Percentiles rank a stretch among this genome's conserved stretches.
phyloP scores from a whole-genome alignment of 495 filamentous ascomycete genomes.

The Neurospora sp. region DNA sequence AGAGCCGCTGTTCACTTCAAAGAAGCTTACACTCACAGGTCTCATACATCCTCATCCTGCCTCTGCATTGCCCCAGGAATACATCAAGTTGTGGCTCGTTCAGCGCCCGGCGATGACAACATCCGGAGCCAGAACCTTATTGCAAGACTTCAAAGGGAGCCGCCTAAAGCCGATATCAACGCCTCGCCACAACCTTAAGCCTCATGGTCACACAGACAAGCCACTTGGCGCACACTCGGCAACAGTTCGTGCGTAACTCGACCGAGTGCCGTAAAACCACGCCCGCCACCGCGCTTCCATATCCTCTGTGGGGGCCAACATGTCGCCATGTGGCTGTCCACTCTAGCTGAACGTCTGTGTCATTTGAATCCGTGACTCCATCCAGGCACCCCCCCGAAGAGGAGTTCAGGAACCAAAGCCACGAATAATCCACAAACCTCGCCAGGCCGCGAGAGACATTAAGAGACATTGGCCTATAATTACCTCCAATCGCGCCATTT shows the following conservation, averaged over 20 bases:
- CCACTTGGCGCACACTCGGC: background rate
- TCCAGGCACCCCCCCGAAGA: background rate
- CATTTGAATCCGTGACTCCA: background rate
- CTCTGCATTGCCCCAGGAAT: background rate
- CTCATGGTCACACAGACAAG: background rate
- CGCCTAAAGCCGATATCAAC: background rate
- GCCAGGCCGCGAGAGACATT: background rate
- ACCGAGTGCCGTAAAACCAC: background rate
- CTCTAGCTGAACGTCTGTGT: background rate
- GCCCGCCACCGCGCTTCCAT: background rate
- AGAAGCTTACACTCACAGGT: background rate
- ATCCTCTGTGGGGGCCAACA: background rate
- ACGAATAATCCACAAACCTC: background rate
- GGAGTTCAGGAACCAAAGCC: background rate
- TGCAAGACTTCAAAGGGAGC: background rate
- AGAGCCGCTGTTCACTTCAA: background rate
- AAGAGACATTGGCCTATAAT: background rate
- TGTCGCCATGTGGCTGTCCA: background rate
- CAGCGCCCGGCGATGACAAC: background rate
- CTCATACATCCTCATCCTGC: background rate
- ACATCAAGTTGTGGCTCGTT: background rate
- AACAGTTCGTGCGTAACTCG: background rate
- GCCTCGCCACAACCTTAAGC: background rate
- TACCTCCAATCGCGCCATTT: background rate
- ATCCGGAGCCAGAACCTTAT: background rate